Base-by-base conservation (phyloP, 345 rosid species). In the Angophora floribunda region DNA sequence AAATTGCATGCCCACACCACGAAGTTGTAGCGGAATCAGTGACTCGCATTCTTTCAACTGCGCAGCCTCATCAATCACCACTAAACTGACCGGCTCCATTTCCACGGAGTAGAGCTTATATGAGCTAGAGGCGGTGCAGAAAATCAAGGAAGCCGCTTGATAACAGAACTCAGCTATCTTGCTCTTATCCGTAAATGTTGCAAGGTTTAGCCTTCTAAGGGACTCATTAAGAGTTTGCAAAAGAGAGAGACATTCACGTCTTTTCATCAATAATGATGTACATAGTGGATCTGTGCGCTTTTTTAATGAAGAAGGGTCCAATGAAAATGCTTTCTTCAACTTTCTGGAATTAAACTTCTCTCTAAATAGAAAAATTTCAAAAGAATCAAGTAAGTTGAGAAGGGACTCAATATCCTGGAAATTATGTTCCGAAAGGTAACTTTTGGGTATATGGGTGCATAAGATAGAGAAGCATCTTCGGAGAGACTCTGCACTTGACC, bases 41-140 rank as follows among this genome's bases (percentile, higher is more conserved):
- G 86, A 87, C 75, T 87, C 89, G 26, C 89, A 80, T 87, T 88
- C 89, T 63, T 85, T 88, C 51, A 88, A 59, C 82, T 84, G 87
- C 1, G 89, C 86, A 11, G 89, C 89, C 53, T 88, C 89, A 85
- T 88, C 89, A 30, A 88, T 88, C 26, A 88, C 87, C 53, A 88
- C 17, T 32, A 82, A 49, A 19, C 63, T 49, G 30, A 85, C 26
- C 7, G 89, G 89, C 75, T 45, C 21, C 86, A 82, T 61, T 24
- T 55, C 57, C 45, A n/a, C 13, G 6, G 17, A 11, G 15, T 55
- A 10, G 21, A 88, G 80, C 65, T 85, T 88, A 59, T 45, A 51
- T 14, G 89, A 51, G 50, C 80, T 82, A 19, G 28, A 84, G 85
- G 80, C 87, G 57, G 87, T 88, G 80, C 89, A 88, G 28, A 88